These are phyloP conservation scores for Capronia coronata DNA, from an alignment of 2,329 filamentous ascomycete species.

Conservation along the genomic window DNA sequence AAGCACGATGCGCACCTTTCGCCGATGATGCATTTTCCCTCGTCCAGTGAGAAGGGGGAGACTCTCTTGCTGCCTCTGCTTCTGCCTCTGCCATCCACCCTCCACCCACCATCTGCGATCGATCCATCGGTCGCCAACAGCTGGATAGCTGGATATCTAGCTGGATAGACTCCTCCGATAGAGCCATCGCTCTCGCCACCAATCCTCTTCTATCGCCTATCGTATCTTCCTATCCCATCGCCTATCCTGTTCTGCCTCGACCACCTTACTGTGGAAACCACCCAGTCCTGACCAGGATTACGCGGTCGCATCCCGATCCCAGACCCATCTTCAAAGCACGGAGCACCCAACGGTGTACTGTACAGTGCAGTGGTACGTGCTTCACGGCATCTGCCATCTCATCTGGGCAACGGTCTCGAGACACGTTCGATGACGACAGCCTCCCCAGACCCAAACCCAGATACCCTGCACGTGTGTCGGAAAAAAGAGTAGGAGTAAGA, in stretches of 20 bases:
- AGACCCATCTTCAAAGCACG: not conserved
- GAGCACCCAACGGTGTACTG: too few species aligned
- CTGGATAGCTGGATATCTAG: not conserved
- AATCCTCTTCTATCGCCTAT: constrained; percentile 13
- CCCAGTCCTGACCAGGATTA: not conserved
- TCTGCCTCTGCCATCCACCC: not conserved
- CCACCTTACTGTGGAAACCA: not conserved
- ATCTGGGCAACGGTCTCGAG: not conserved
- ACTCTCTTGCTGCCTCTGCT: too few species aligned
- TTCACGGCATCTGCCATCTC: too few species aligned
- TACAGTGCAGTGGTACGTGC: too few species aligned
- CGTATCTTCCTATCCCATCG: not conserved
- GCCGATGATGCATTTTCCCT: too few species aligned
- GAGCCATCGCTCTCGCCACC: constrained; percentile 1
- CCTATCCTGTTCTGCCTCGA: not conserved
- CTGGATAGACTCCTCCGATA: too few species aligned
- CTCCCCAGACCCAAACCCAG: too few species aligned
- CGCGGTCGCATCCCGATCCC: not conserved
- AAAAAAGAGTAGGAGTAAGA: not conserved
- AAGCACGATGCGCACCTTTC: not conserved
- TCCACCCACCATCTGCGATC: not conserved
- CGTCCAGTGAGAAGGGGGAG: too few species aligned
- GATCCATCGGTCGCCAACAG: not conserved
- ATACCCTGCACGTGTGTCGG: too few species aligned
- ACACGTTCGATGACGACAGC: not conserved